Base-by-base conservation (phyloP, 805 yeast species). In the Brettanomyces bruxellensis region DNA sequence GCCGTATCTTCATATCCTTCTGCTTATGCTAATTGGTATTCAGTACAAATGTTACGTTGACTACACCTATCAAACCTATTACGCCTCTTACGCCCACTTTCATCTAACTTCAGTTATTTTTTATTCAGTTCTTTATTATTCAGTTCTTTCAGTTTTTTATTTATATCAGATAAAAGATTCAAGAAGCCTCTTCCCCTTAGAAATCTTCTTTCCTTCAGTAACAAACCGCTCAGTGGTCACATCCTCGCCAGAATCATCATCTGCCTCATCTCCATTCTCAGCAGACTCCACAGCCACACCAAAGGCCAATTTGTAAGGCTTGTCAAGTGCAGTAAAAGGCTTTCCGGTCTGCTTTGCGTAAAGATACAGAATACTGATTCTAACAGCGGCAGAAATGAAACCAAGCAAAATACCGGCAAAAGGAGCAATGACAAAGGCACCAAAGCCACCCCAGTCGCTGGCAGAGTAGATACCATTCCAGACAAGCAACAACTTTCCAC, bases 351-450 rank as follows among this genome's bases (percentile, higher is more conserved):
- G 25, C 44, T 58, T 67, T 32, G 73, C 56, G 43, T 62, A 59
- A 4, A 64, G 28, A 46, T 61, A 72, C 32, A 53, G 49, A 13
- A 54, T 49, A 1, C 58, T 47, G 34, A 76, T 59, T 64, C 93
- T 73, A 13, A 71, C 24, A 3, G 57, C 81, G 25, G 84, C 72
- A 40, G 73, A 70, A 28, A 70, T 55, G 12, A 76, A 62, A 2
- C 86, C 81, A 50, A 81, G 68, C 5, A 83, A 50, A 2, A 89
- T 52, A 9, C 91, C 88, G 25, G 91, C 95, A 38, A 81, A 72
- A 5, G 96, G 96, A 1, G 96, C 93, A 51, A 83, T 85, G 5
- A 86, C 91, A 65, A 90, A 90, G 2, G 96, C 96, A 24, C 95
- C 97, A 67, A 90, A 90, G 0, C 95, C 81, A 56, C 95, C 86